Conservation (phyloP, 2,329 filamentous ascomycete genomes). For the Cryphonectria parasitica region DNA sequence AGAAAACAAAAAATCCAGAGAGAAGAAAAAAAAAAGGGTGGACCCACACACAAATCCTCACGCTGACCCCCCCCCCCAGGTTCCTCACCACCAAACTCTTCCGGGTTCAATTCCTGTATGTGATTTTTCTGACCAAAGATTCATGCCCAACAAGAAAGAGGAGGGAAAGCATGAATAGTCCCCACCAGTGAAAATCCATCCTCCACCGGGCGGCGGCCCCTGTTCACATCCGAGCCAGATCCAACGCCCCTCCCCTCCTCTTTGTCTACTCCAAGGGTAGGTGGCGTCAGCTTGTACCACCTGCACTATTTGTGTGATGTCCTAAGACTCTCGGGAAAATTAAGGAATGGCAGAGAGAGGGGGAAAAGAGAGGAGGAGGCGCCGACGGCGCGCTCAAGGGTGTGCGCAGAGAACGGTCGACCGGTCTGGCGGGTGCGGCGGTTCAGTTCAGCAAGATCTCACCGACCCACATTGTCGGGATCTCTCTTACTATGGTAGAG, state of each 20-base stretch:
- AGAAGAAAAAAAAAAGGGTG: neutral
- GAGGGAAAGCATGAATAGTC: neutral
- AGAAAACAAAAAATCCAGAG: too few species aligned
- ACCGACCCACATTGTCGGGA: neutral
- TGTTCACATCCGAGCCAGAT: neutral
- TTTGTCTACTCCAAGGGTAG: too few species aligned
- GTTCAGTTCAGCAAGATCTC: neutral
- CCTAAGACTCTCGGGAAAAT: neutral
- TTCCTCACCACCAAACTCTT: neutral
- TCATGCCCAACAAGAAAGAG: neutral
- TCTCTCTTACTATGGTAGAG: neutral
- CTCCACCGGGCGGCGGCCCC: too few species aligned
- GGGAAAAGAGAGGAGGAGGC: neutral
- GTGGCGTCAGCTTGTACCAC: too few species aligned
- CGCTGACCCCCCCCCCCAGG: too few species aligned
- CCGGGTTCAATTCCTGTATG: neutral
- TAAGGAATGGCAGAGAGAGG: neutral
- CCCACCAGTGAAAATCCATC: neutral
- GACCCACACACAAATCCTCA: neutral
- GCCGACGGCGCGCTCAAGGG: too few species aligned
- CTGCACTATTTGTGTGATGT: neutral
- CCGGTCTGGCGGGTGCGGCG: conserved; percentile 12
- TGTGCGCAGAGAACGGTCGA: conserved; percentile 3
- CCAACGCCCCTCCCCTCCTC: too few species aligned
- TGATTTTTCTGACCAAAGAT: neutral